Base-by-base conservation (phyloP, 352 stramenopile genomes). In the Phytophthora syringae region DNA sequence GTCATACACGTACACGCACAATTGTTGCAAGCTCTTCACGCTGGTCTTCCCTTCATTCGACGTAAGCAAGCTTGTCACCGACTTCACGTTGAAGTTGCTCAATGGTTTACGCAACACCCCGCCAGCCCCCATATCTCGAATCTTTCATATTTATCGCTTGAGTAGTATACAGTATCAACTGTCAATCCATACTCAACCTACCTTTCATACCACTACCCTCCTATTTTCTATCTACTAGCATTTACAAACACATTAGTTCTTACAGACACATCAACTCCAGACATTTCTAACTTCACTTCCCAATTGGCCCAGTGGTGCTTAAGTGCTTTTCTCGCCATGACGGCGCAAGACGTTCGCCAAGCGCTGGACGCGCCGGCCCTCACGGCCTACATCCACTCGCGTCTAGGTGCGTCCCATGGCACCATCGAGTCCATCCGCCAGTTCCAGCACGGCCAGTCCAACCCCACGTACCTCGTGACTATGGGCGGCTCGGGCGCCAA, bases 381-480 rank as follows among this genome's bases (percentile, higher is more conserved):
- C 22, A 72, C 76, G 56, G 52, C 58, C 36, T 89, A 80, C 64
- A 77, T 92, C 52, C 79, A 79, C 44, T 70, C 73, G 36, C 51
- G 61, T 18, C 67, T 92, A 34, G 82, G 82, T 43, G 52, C 65
- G 9, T 79, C 76, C 48, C 78, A 92, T 58, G 82, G 82, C 27
- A 24, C 75, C 27, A 77, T 92, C 51, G 70, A 65, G 30, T 73
- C 80, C 54, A 84, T 97, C 48, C 50, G 75, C 45, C 86, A 97
- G 74, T 97, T 97, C 65, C 67, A 84, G 54, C 82, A 96, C 48
- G 89, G 89, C 6, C 89, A 97, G 65, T 93, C 82, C 11, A 97
- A 97, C 70, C 89, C 89, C 34, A 97, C 89, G 59, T 97, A 95
- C 70, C 73, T 94, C 25, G 53, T 97, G 49, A 79, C 56, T 5